Evolutionary conservation across 768 basidiomycete species (phyloP), one percentile per base, ranked within the genome.

Genomic region (Chiua virens): DNA sequence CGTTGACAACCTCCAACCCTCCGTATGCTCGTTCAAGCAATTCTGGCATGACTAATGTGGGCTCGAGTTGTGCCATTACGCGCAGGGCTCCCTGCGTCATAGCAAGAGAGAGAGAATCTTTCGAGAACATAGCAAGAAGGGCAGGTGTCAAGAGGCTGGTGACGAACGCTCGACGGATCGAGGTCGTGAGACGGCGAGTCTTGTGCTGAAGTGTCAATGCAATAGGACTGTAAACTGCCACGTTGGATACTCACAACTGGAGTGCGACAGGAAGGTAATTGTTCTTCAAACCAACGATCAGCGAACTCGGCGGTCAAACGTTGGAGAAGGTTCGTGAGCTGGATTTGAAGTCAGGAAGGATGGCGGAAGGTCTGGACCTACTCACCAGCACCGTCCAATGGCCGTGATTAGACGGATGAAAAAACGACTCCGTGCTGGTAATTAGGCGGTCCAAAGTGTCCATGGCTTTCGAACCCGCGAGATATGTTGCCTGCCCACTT

Each of bases 331-430:
- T 87, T 88, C 50, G 82, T 87, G 57, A 92, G 71, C 87, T 89
- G 58, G 49, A 38, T 21, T 25, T 13, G 45, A 44, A 36, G 41
- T 68, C 10, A 60, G 57, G 17, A 53, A 36, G 43, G 45, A 11
- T 41, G 25, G 13, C 8, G 6, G 28, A 42, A 45, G 14, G 17
- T 46, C 25, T 23, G 2, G 13, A 25, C 9, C 9, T 7, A 53
- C 58, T 45, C 25, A 63, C 69, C 54, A 65, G 47, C 36, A 69
- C 55, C 8, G 91, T 87, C 91, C 93, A 97, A 27, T 78, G 73
- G 4, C 95, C 95, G 27, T 85, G 85, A 64, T 97, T 97, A 4
- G 90, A 91, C 2, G 96, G 96, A 67, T 98, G 96, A 72, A 98
- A 98, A 75, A 89, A 96, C 0, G 87, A 85, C 64, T 98, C 96